Percentiles rank a stretch among this genome's conserved stretches.
Conservation (phyloP, 1,139 yeast species). For the Protomyces pachydermus region DNA sequence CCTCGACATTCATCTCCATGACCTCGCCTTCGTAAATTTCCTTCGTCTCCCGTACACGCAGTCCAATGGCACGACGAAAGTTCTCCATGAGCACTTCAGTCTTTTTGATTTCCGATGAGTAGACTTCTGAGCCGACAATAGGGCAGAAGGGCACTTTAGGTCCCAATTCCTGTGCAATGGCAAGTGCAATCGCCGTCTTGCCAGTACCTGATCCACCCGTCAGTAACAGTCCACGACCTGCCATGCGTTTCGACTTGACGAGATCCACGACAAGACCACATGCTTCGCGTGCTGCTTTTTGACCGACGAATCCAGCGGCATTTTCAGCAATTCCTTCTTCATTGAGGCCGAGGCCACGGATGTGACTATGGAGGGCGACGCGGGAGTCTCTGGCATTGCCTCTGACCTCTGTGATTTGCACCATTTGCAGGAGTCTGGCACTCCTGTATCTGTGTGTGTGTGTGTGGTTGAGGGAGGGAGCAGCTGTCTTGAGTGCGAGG, state of each 20-base stretch:
- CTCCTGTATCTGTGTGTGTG: background rate
- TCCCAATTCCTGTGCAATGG: constrained; percentile 93
- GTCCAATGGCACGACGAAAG: constrained; percentile 86
- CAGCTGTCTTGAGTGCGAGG: too few species aligned
- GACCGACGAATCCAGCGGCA: constrained; percentile 60
- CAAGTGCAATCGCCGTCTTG: constrained; percentile 92
- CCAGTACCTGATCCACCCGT: constrained; percentile 99
- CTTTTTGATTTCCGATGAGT: constrained; percentile 95
- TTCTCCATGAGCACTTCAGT: constrained; percentile 97
- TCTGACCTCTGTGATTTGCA: constrained; percentile 76
- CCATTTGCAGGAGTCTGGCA: constrained; percentile 47
- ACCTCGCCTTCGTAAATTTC: constrained; percentile 99
- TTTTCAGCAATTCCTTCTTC: constrained; percentile 81
- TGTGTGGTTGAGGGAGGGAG: too few species aligned
- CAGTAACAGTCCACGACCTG: constrained; percentile 89
- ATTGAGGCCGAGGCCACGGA: constrained; percentile 89
- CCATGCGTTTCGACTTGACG: constrained; percentile 86
- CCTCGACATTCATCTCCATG: constrained; percentile 92
- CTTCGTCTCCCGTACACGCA: constrained; percentile 92
- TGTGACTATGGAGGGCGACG: constrained; percentile 96
- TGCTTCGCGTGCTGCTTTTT: constrained; percentile 90
- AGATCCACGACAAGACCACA: constrained; percentile 93
- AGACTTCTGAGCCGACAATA: constrained; percentile 89
- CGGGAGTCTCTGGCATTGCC: constrained; percentile 59
- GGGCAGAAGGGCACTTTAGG: constrained; percentile 99